Percentiles rank a stretch among this genome's conserved stretches.
These are phyloP conservation scores for Phytophthora uliginosa DNA, from an alignment of 352 stramenopile species.

Conservation along the genomic window DNA sequence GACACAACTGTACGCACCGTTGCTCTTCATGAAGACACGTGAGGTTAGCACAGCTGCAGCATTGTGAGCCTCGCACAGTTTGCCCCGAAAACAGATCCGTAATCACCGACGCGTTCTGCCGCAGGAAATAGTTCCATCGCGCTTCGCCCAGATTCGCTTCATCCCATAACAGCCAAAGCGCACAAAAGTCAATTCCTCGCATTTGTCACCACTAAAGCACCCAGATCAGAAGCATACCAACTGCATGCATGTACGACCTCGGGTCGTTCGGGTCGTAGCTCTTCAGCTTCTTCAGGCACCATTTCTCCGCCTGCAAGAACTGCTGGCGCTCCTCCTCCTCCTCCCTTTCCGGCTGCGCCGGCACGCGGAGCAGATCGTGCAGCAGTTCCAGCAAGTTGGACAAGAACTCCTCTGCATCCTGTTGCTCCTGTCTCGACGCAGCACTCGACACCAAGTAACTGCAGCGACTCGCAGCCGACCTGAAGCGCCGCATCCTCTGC, in stretches of 20 bases:
- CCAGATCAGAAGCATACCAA: conserved; percentile 53
- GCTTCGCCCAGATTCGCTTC: conserved; percentile 67
- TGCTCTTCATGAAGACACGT: conserved; percentile 81
- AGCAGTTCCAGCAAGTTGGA: conserved; percentile 77
- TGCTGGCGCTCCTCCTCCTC: conserved; percentile 33
- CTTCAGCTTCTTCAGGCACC: conserved; percentile 36
- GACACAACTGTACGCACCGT: conserved; percentile 9
- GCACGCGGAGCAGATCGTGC: conserved; percentile 57
- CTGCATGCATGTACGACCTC: conserved; percentile 63
- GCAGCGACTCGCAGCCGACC: conserved; percentile 51
- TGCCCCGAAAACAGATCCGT: conserved; percentile 79
- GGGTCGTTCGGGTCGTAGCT: conserved; percentile 53
- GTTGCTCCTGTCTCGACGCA: conserved; percentile 67
- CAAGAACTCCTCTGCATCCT: conserved; percentile 86
- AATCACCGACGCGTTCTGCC: conserved; percentile 72
- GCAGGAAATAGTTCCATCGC: conserved; percentile 68
- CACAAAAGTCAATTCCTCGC: background rate
- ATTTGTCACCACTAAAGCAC: background rate
- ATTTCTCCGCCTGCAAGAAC: conserved; percentile 32
- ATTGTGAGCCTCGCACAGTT: conserved; percentile 83
- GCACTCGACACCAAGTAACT: conserved; percentile 55
- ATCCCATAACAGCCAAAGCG: conserved; percentile 5
- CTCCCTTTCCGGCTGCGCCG: conserved; percentile 20
- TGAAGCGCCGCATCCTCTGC: conserved; percentile 39
- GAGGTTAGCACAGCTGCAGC: conserved; percentile 75